phyloP scores from a whole-genome alignment of 192 early-diverging fungal species.

The Backusella psychrophila region DNA sequence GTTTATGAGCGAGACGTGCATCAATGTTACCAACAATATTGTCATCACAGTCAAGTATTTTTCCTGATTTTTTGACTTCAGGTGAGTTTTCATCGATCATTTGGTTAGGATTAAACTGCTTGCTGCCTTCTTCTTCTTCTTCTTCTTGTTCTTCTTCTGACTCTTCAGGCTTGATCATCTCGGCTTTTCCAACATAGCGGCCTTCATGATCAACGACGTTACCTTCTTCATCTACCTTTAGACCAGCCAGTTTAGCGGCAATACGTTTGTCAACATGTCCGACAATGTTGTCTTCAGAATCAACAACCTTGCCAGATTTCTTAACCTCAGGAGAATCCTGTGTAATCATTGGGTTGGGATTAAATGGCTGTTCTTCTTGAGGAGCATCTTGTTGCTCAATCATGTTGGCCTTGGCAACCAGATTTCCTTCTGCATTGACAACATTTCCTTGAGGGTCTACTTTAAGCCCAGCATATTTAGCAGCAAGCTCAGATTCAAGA shows the following conservation, averaged over 20 bases:
- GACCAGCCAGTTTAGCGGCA: slow-evolving; percentile 9
- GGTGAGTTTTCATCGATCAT: slow-evolving; percentile 1
- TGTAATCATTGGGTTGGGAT: neutral
- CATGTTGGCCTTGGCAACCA: slow-evolving; percentile 5
- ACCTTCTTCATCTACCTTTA: slow-evolving; percentile 8
- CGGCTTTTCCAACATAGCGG: slow-evolving; percentile 1
- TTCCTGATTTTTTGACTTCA: slow-evolving; percentile 18
- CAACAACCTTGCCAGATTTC: slow-evolving; percentile 17
- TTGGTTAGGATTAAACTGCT: neutral
- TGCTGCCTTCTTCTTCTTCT: neutral
- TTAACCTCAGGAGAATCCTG: neutral
- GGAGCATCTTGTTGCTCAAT: neutral
- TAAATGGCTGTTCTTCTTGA: neutral
- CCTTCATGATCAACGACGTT: neutral
- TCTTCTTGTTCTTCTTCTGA: neutral
- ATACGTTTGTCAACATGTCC: neutral
- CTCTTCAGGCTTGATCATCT: neutral
- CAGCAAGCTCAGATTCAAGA: neutral
- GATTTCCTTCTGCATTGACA: slow-evolving; percentile 9
- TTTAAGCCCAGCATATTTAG: neutral
- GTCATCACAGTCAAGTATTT: neutral
- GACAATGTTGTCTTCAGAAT: slow-evolving; percentile 14
- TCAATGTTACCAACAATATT: slow-evolving; percentile 11
- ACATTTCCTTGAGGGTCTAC: slow-evolving; percentile 20
- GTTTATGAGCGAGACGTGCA: slow-evolving; percentile 2